Base-by-base conservation (phyloP, 306 rosid species). In the Lagenaria siceraria region DNA sequence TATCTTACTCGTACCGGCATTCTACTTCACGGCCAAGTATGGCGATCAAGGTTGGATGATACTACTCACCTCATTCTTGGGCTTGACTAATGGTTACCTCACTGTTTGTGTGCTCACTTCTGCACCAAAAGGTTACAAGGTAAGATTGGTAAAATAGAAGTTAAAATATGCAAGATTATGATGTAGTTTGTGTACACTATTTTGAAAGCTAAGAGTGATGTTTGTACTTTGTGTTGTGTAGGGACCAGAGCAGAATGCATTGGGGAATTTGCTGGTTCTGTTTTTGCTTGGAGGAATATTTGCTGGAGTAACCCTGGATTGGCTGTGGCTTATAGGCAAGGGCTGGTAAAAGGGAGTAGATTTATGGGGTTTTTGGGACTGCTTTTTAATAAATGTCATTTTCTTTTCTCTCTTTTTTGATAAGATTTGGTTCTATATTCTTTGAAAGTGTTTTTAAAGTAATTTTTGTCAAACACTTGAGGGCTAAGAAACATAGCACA, bases 231-330 rank as follows among this genome's bases (percentile, higher is more conserved):
- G 33, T 27, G 8, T 78, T 74, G 38, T 82, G 75, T 38, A 94
- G 98, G 98, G 97, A 58, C 98, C 97, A 5, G 98, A 95, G 81
- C 98, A 92, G 82, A 95, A 95, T 84, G 97, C 98, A 4, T 83
- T 95, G 84, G 98, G 98, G 78, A 95, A 95, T 80, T 15, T 92
- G 38, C 81, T 92, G 86, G 96, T 95, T 31, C 43, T 90, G 87
- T 92, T 86, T 85, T 86, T 92, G 35, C 72, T 92, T 1, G 89
- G 81, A 70, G 98, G 98, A 27, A 80, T 95, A 35, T 92, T 92
- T 85, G 85, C 97, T 21, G 98, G 98, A 24, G 97, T 89, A 12
- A 82, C 87, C 53, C 91, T 90, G 43, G 98, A 95, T 48, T 95
- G 98, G 98, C 75, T 90, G 70, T 95, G 98, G 98, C 90, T 95